These are phyloP conservation scores for Cruciata laevipes DNA, from an alignment of 257 asterid genomes.

Conservation along the genomic window DNA sequence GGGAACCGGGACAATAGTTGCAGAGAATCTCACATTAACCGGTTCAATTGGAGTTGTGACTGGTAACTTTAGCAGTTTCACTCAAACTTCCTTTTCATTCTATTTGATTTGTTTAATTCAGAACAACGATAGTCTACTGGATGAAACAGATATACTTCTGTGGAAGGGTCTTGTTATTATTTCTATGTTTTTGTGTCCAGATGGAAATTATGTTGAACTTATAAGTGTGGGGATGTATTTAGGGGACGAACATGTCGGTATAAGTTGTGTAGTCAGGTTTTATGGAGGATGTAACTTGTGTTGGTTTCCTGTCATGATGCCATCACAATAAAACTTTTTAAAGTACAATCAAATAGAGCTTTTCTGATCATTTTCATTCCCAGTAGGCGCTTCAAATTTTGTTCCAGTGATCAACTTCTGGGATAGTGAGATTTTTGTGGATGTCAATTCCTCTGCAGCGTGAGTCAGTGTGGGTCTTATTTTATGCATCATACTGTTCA, in stretches of 20 bases:
- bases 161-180: neutral
- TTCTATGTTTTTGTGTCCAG: neutral
- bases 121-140: neutral
- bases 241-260: neutral
- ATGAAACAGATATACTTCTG: neutral
- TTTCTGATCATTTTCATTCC: neutral
- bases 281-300: neutral
- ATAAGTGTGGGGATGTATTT: neutral
- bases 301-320: too few relatives aligned
- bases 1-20: constrained; percentile 81
- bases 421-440: neutral
- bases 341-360: neutral
- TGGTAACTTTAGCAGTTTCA: constrained; percentile 33
- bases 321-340: neutral
- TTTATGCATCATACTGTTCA: neutral
- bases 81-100: neutral
- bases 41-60: constrained; percentile 99
- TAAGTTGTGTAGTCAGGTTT: neutral
- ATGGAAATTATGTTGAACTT: neutral
- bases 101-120: neutral
- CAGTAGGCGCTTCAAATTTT: neutral
- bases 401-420: neutral
- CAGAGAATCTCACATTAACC: constrained; percentile 85
- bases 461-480: neutral
- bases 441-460: neutral